Conservation (phyloP, 148 eudicot genomes). For the Rhododendron kiyosumense region DNA sequence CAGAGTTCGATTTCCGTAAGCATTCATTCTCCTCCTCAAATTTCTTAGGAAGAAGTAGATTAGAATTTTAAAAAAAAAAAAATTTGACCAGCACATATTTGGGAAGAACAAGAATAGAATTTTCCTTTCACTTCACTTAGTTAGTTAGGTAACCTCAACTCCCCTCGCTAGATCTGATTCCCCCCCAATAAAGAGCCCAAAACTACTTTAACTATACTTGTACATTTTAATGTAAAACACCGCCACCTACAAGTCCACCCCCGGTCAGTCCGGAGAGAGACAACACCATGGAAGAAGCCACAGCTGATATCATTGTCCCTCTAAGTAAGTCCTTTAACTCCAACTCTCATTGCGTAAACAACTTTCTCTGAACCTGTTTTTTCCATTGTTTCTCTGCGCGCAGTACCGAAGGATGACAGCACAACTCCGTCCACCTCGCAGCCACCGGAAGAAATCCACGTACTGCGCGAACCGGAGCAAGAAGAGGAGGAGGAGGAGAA, state of each 20-base stretch:
- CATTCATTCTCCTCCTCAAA: too few species aligned
- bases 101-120: neutral
- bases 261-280: neutral
- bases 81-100: neutral
- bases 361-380: neutral
- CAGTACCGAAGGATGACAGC: slow-evolving; percentile 19
- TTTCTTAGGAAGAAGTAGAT: too few species aligned
- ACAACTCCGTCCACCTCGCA: slow-evolving; percentile 9
- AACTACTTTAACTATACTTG: neutral
- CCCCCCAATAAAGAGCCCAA: neutral
- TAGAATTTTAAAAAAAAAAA: too few species aligned
- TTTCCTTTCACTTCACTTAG: neutral
- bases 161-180: neutral
- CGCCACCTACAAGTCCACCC: neutral
- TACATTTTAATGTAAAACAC: neutral
- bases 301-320: slow-evolving; percentile 25
- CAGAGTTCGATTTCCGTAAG: too few species aligned
- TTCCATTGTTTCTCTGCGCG: neutral
- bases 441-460: neutral
- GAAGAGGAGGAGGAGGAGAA: slow-evolving; percentile 45
- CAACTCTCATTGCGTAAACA: neutral
- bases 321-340: slow-evolving; percentile 22
- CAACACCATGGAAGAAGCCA: slow-evolving; percentile 28
- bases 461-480: neutral
- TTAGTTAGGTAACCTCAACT: neutral